These are phyloP conservation scores for Neonothopanus nambi DNA, from an alignment of 1,284 basidiomycete species.

Conservation along the genomic window DNA sequence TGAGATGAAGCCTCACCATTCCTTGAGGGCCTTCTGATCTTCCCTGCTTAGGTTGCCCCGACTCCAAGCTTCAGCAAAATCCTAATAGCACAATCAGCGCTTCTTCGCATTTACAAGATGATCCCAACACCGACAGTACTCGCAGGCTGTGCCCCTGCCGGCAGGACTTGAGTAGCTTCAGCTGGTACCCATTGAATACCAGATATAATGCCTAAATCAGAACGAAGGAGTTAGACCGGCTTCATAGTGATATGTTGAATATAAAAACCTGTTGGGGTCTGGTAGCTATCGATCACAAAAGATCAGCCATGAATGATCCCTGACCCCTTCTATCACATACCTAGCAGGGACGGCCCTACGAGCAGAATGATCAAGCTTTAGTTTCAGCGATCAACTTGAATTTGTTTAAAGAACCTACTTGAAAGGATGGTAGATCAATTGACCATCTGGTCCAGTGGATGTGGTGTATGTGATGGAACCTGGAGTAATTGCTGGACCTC, in stretches of 20 bases:
- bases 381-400: conserved; percentile 6
- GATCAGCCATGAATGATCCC: conserved; percentile 23
- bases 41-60: conserved; percentile 40
- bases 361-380: conserved; percentile 10
- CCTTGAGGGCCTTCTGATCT: conserved; percentile 43
- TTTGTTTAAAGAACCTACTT: conserved; percentile 44
- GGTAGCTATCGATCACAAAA: conserved; percentile 53
- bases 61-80: conserved; percentile 59
- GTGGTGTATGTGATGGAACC: conserved; percentile 73
- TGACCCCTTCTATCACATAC: conserved; percentile 35
- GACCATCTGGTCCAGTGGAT: conserved; percentile 56
- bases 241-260: not conserved
- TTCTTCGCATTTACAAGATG: conserved; percentile 11
- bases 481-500: conserved; percentile 36
- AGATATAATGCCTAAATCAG: conserved; percentile 13
- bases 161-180: conserved; percentile 61
- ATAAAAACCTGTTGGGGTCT: conserved; percentile 54
- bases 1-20: conserved; percentile 44
- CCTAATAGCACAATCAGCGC: conserved; percentile 35
- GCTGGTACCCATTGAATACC: conserved; percentile 17
- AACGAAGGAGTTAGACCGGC: not conserved
- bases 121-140: conserved; percentile 41
- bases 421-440: conserved; percentile 66
- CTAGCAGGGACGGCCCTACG: conserved; percentile 66
- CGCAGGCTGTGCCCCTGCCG: conserved; percentile 59